Evolutionary conservation across 768 basidiomycete genomes (phyloP).

Genomic region (Agrocybe chaxingu): DNA sequence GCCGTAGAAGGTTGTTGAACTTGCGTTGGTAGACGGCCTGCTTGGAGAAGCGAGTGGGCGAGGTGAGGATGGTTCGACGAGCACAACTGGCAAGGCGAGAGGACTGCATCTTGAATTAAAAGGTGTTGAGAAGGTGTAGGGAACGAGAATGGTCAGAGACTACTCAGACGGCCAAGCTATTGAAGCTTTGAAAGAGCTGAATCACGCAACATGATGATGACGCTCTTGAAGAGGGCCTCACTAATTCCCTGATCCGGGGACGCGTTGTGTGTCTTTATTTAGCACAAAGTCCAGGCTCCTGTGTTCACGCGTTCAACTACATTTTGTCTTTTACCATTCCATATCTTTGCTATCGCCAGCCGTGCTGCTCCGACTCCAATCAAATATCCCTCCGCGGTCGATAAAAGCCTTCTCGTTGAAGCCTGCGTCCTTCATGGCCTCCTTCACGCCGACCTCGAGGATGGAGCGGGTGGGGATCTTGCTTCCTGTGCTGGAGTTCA

Average conservation of each 20-base stretch:
- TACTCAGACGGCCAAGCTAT: too few relatives aligned
- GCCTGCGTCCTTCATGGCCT: slow-evolving; percentile 29
- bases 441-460: slow-evolving; percentile 30
- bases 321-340: slow-evolving; percentile 3
- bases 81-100: too few relatives aligned
- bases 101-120: too few relatives aligned
- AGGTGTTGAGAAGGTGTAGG: too few relatives aligned
- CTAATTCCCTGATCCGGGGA: background rate
- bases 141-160: too few relatives aligned
- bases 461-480: slow-evolving; percentile 28
- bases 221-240: too few relatives aligned
- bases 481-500: slow-evolving; percentile 28
- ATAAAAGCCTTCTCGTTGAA: slow-evolving; percentile 29
- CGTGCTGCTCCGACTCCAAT: slow-evolving; percentile 25
- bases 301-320: background rate
- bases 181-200: too few relatives aligned
- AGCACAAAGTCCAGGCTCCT: background rate
- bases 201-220: too few relatives aligned
- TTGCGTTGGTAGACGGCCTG: background rate
- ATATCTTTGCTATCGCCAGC: background rate
- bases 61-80: background rate
- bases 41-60: background rate
- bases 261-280: background rate
- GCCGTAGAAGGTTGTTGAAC: background rate
- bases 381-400: slow-evolving; percentile 30